Evolutionary conservation across 2,329 filamentous ascomycete genomes (phyloP).

Genomic region (Cryoendolithus antarcticus): DNA sequence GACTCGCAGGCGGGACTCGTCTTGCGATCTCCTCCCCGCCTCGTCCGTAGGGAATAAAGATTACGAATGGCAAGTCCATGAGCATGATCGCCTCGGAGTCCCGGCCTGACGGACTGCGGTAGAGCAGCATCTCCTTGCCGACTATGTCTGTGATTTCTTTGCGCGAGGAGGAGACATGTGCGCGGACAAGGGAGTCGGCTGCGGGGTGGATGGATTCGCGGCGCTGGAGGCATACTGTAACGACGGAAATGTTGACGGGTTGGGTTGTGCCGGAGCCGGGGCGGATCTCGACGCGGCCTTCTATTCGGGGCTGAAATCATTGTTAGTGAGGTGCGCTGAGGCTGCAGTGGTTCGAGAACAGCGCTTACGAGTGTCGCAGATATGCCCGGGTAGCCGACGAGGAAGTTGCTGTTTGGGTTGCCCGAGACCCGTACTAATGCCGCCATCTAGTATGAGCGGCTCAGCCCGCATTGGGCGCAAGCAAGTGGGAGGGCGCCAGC

Average conservation of each 20-base stretch:
- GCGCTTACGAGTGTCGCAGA: conserved; percentile 82
- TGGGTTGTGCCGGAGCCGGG: conserved; percentile 75
- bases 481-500: conserved; percentile 3
- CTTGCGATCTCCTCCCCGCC: conserved; percentile 82
- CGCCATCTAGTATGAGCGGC: conserved; percentile 28
- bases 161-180: conserved; percentile 68
- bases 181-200: conserved; percentile 86
- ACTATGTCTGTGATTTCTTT: conserved; percentile 88
- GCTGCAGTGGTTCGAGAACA: background rate
- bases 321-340: conserved; percentile 1
- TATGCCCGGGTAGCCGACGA: conserved; percentile 95
- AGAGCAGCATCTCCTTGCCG: conserved; percentile 88
- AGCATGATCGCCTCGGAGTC: conserved; percentile 80
- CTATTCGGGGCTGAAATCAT: conserved; percentile 66
- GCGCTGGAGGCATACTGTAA: conserved; percentile 85
- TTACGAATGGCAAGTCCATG: conserved; percentile 94
- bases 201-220: conserved; percentile 94
- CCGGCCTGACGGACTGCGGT: conserved; percentile 69
- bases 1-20: conserved; percentile 79
- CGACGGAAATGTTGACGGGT: conserved; percentile 80
- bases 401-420: conserved; percentile 90
- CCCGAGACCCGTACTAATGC: conserved; percentile 93
- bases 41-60: conserved; percentile 92
- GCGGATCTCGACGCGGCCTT: conserved; percentile 93
- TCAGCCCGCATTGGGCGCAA: conserved; percentile 16